Percentiles rank a stretch among this genome's conserved stretches.
Conservation (phyloP, 805 yeast species). For the Ogataea chonburiensis region DNA sequence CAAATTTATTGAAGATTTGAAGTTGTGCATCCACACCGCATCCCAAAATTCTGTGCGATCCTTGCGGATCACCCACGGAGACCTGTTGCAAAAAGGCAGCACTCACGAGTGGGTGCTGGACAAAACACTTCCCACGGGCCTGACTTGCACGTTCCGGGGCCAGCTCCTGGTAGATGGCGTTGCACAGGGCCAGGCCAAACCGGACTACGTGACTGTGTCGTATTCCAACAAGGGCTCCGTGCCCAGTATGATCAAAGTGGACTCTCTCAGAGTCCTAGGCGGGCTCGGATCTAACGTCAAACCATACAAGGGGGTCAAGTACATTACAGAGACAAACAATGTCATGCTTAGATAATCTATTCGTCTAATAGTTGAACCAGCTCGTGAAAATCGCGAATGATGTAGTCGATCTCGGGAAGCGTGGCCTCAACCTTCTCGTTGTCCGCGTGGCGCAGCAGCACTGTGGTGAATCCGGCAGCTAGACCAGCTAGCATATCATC, state of each 20-base stretch:
- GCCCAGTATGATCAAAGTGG: constrained; percentile 75
- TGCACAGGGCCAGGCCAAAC: constrained; percentile 23
- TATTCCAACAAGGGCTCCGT: constrained; percentile 66
- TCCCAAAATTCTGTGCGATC: constrained; percentile 43
- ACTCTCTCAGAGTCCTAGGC: constrained; percentile 52
- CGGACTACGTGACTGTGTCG: constrained; percentile 46
- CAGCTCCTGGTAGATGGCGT: constrained; percentile 17
- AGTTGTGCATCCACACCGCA: constrained; percentile 37
- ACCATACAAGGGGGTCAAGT: constrained; percentile 91
- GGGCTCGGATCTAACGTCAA: constrained; percentile 62
- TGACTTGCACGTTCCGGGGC: constrained; percentile 68
- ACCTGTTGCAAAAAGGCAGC: constrained; percentile 55
- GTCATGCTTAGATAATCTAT: constrained; percentile 40
- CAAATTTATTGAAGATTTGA: constrained; percentile 46
- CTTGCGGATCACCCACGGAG: constrained; percentile 73
- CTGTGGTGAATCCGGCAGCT: constrained; percentile 60
- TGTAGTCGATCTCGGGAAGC: constrained; percentile 36
- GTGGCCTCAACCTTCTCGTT: constrained; percentile 45
- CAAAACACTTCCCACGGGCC: constrained; percentile 56
- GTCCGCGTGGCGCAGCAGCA: constrained; percentile 51
- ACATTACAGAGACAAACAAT: constrained; percentile 63
- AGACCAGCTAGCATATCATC: constrained; percentile 69
- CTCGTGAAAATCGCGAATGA: constrained; percentile 38
- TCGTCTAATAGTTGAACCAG: constrained; percentile 28
- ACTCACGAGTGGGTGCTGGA: constrained; percentile 71